A percentile compares a stretch with the other conserved stretches of the same genome.
Evolutionary conservation across 495 filamentous ascomycete species (phyloP).

Genomic region (Podospora comata): DNA sequence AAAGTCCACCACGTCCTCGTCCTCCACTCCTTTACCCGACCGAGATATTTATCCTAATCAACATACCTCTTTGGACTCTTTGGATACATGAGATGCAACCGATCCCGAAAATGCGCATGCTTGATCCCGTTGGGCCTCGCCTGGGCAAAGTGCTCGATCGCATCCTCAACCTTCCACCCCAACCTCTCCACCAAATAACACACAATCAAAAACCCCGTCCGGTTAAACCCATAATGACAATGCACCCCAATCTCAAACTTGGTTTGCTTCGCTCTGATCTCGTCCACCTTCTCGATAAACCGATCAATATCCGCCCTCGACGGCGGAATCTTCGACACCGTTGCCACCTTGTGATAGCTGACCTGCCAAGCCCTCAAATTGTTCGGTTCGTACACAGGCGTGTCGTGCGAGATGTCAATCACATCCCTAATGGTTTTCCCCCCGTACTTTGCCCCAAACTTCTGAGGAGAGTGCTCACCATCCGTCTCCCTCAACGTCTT

Average conservation of each 20-base stretch:
- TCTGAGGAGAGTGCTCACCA: conserved; percentile 71
- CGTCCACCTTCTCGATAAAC: conserved; percentile 78
- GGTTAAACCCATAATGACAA: conserved; percentile 93
- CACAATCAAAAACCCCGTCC: conserved; percentile 87
- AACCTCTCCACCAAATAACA: conserved; percentile 84
- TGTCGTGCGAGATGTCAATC: conserved; percentile 84
- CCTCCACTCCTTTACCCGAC: no score
- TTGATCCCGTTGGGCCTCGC: conserved; percentile 78
- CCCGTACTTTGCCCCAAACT: conserved; percentile 65
- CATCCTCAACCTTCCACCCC: conserved; percentile 67
- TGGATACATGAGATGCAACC: conserved; percentile 74
- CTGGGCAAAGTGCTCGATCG: conserved; percentile 74
- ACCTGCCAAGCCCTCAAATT: conserved; percentile 70
- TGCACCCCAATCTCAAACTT: conserved; percentile 70
- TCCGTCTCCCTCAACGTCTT: conserved; percentile 88
- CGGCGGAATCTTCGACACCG: conserved; percentile 88
- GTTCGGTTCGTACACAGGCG: conserved; percentile 78
- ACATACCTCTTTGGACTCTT: conserved; percentile 30
- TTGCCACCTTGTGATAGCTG: conserved; percentile 82
- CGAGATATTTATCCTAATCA: not conserved
- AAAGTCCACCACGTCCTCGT: no score
- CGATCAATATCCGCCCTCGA: conserved; percentile 67
- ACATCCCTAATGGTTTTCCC: conserved; percentile 63
- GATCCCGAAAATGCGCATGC: conserved; percentile 86
- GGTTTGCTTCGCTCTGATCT: conserved; percentile 49